These are phyloP conservation scores for Neurospora tetraspora DNA, from an alignment of 495 filamentous ascomycete genomes.

Conservation along the genomic window DNA sequence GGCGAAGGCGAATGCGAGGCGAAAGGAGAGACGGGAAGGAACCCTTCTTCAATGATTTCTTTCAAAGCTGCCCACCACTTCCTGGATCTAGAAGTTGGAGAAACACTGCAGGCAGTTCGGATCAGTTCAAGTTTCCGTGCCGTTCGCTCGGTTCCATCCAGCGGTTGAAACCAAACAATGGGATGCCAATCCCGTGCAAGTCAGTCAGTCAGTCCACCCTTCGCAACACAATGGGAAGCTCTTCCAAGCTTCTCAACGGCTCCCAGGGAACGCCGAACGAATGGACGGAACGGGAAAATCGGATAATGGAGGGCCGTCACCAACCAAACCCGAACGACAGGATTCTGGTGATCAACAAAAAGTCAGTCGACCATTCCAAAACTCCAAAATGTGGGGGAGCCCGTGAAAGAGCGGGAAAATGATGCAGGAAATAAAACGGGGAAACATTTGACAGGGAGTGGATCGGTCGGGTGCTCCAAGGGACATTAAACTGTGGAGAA, in stretches of 20 bases:
- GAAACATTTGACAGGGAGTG: neutral
- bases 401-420: neutral
- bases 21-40: neutral
- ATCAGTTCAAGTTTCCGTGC: neutral
- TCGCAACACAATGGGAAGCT: neutral
- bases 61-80: neutral
- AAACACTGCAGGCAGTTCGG: neutral
- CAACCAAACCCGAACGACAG: neutral
- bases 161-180: neutral
- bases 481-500: neutral
- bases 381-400: neutral
- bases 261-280: neutral
- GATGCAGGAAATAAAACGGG: neutral
- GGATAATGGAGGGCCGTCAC: neutral
- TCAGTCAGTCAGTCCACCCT: neutral
- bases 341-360: neutral
- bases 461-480: neutral
- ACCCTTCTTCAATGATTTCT: neutral
- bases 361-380: neutral
- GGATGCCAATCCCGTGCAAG: neutral
- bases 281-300: too few species aligned
- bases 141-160: neutral
- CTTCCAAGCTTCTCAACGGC: neutral
- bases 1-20: neutral
- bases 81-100: neutral